Base-by-base conservation (phyloP, 192 early-diverging fungal species). In the Podila epicladia region DNA sequence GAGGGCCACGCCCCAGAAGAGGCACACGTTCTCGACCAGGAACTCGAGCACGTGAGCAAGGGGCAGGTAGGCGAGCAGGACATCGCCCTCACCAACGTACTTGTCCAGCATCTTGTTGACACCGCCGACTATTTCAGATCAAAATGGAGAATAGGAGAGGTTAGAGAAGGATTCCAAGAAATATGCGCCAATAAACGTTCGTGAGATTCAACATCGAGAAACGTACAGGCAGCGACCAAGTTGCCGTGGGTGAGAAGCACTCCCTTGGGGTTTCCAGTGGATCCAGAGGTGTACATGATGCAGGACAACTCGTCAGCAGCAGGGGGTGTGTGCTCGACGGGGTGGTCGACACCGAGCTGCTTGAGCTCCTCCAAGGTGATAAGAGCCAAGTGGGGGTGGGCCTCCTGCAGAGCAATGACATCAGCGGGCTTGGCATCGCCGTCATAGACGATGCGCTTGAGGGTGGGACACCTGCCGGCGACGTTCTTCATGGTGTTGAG, bases 241-340 rank as follows among this genome's bases (percentile, higher is more conserved):
- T 95, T 96, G 63, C 85, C 77, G 75, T 99, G 96, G 58, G 91
- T 88, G 12, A 99, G 82, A 69, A 95, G 76, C 41, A 96, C 96
- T 68, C 97, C 97, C 82, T 97, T 97, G 57, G 97, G 97, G 83
- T 91, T 91, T 26, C 97, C 96, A 15, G 96, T 98, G n/a, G 91
- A 92, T 45, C 97, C 94, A 74, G 91, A 92, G 22, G 92, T 95
- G 75, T 92, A 98, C 95, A 98, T 96, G 69, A 98, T 94, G 67
- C 93, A 88, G 85, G 91, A 89, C 24, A 85, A 84, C 73, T 95
- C 94, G 67, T 93, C 92, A 12, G 90, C 75, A 22, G 76, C 85
- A 12, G 96, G 95, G n/a, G 89, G 86, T 24, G 65, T 68, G 29
- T 91, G 85, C 29, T 90, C 91, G n/a, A 82, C 75, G 57, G 91